Base-by-base conservation (phyloP, 2,329 filamentous ascomycete species). In the Claviceps maximensis region DNA sequence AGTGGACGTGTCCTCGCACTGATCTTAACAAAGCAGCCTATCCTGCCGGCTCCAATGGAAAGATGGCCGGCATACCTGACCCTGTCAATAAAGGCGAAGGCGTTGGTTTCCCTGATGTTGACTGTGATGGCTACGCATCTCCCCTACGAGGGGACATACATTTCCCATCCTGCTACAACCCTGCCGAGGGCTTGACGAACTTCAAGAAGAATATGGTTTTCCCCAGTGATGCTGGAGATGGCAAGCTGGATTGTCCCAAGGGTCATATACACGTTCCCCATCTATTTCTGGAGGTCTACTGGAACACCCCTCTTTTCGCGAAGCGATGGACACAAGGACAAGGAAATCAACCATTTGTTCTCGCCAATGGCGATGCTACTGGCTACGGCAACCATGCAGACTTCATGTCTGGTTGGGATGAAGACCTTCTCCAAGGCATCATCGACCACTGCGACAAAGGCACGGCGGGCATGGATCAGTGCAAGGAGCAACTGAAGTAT, bases 161-260 rank as follows among this genome's bases (percentile, higher is more conserved):
- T 71, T 86, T 87, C 69, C 84, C 84, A 6, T 83, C 81, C 6
- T 87, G 84, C 74, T 87, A 86, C 76, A 77, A 87, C 66, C 84
- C 83, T 31, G 65, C 75, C 44, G 72, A 76, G 47, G 80, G 78
- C 53, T 71, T 83, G 42, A 68, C 73, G 33, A 74, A 83, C 68
- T 81, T 80, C 71, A 71, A 75, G 62, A 76, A 74, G 59, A 87
- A 87, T 71, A 83, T 84, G 74, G 74, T 70, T 23, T 87, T 78
- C 62, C 84, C 84, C n/a, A 66, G 66, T 3, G 63, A 67, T 48
- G 64, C 57, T 25, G 63, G 65, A 48, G 70, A 72, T 55, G 77
- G 76, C 53, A 74, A 75, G 60, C 59, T 67, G 49, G 74, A 80
- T 68, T 82, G 79, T 65, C 77, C 78, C 33, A 56, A 69, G 36